Conservation (phyloP, 352 stramenopile genomes). For the Globisporangium splendens region DNA sequence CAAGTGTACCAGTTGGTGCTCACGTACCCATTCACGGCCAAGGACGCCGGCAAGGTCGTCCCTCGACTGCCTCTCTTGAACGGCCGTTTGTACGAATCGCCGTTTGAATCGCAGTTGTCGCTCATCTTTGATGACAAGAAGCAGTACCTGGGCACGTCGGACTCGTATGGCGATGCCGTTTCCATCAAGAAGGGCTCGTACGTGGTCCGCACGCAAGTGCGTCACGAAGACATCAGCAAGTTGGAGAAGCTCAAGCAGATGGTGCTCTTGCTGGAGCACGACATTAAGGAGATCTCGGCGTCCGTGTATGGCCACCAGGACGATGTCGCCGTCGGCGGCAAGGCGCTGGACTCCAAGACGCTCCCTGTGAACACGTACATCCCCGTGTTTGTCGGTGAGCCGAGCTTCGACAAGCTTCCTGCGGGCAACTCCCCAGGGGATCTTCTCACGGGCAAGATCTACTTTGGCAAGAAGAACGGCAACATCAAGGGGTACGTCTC, state of each 20-base stretch:
- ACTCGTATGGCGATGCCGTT: slow-evolving; percentile 84
- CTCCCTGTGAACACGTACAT: slow-evolving; percentile 54
- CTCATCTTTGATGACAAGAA: slow-evolving; percentile 94
- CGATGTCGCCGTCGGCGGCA: slow-evolving; percentile 53
- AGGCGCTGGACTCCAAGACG: slow-evolving; percentile 46
- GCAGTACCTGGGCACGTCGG: slow-evolving; percentile 82
- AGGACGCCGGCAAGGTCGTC: slow-evolving; percentile 83
- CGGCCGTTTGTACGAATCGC: slow-evolving; percentile 91
- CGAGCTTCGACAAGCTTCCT: slow-evolving; percentile 67
- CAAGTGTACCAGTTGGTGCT: slow-evolving; percentile 89
- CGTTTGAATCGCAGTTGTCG: slow-evolving; percentile 91
- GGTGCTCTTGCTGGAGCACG: slow-evolving; percentile 69
- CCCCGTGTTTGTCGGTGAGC: slow-evolving; percentile 73
- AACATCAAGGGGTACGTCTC: slow-evolving; percentile 41
- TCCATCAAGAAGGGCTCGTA: slow-evolving; percentile 87
- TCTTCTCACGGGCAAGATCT: slow-evolving; percentile 57
- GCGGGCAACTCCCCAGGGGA: slow-evolving; percentile 48
- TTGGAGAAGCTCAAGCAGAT: slow-evolving; percentile 82
- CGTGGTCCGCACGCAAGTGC: slow-evolving; percentile 66
- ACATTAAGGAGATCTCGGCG: slow-evolving; percentile 66
- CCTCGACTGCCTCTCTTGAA: slow-evolving; percentile 76
- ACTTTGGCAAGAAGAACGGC: slow-evolving; percentile 76
- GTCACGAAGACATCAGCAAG: slow-evolving; percentile 80
- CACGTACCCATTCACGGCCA: slow-evolving; percentile 87
- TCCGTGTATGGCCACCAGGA: slow-evolving; percentile 66